Evolutionary conservation across 2,329 filamentous ascomycete genomes (phyloP), one percentile per base, ranked within the genome.

Genomic region (Curvularia eragrostidis): DNA sequence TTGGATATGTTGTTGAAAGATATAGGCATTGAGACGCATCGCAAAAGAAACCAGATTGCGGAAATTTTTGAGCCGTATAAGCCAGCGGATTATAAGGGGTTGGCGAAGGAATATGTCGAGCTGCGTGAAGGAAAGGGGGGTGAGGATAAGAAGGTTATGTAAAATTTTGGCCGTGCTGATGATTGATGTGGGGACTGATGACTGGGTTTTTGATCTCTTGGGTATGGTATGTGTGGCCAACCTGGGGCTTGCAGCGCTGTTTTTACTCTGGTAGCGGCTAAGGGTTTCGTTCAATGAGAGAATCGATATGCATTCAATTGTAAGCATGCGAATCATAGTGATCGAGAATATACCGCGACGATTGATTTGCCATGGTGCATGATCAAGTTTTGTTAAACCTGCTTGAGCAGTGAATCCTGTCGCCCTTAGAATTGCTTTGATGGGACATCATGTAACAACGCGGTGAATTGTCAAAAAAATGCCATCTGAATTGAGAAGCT

Each of bases 51-150:
- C 24, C 39, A 42, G 39, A 23, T 23, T 42, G 39, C 39, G 39
- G 39, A 42, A 21, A 42, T 42, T 42, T 42, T 42, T n/a, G 39
- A 42, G 39, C 39, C 39, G 39, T 42, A 42, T 24, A 42, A 42
- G 39, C 21, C 21, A 2, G 3, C 2, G 21, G 39, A 42, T 24
- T 42, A 24, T 6, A 42, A 26, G 39, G 21, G 10, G 39, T 26
- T 42, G 12, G 39, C 19, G 21, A 42, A 23, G 3, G 39, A 42
- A 12, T 42, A 42, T 26, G 2, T 42, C 19, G 39, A 42, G 21
- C 39, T 42, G 3, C 39, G 21, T n/a, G 39, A 24, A 4, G 21
- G 13, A 1, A 42, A 42, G 4, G 21, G 5, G 12, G 12, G 9
- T 24, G 39, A 42, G 13, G 12, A 42, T 8, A 42, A 26, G 39